These are phyloP conservation scores for Centaurea solstitialis DNA, from an alignment of 129 eudicot species.

Conservation along the genomic window DNA sequence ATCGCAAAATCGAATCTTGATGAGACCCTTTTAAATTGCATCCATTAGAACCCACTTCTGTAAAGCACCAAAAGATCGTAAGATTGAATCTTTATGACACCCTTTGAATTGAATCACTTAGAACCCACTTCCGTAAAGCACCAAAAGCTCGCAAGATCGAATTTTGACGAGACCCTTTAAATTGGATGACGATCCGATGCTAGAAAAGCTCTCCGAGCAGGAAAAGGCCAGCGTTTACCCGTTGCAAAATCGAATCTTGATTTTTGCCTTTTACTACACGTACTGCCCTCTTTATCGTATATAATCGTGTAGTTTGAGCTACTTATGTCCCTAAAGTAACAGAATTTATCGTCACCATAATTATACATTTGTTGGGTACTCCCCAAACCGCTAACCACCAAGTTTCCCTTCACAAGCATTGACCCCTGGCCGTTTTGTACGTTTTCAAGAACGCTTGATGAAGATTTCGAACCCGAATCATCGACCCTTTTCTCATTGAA, in stretches of 20 bases:
- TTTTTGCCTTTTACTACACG: conserved; percentile 37
- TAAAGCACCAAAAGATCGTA: too few relatives aligned
- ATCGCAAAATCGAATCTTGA: too few relatives aligned
- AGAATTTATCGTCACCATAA: conserved; percentile 42
- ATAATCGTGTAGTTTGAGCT: conserved; percentile 81
- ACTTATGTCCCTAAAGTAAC: conserved; percentile 71
- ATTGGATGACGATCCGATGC: conserved; percentile 14
- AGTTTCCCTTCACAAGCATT: conserved; percentile 66
- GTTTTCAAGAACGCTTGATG: conserved; percentile 49
- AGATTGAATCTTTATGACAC: too few relatives aligned
- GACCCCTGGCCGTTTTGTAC: conserved; percentile 63
- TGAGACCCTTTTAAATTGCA: not conserved
- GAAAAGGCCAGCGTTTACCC: conserved; percentile 18
- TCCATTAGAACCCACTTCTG: not conserved
- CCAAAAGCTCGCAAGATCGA: not conserved
- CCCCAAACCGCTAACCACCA: conserved; percentile 73
- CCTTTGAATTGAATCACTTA: not conserved
- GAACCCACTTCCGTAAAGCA: conserved; percentile 1
- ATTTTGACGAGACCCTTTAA: conserved; percentile 1
- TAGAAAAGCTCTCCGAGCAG: conserved; percentile 25
- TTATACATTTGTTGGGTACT: conserved; percentile 67
- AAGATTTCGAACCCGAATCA: conserved; percentile 39
- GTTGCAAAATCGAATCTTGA: conserved; percentile 16
- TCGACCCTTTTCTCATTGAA: conserved; percentile 42
- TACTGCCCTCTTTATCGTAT: conserved; percentile 53